Base-by-base conservation (phyloP, 495 filamentous ascomycete genomes). In the Xylaria grammica region DNA sequence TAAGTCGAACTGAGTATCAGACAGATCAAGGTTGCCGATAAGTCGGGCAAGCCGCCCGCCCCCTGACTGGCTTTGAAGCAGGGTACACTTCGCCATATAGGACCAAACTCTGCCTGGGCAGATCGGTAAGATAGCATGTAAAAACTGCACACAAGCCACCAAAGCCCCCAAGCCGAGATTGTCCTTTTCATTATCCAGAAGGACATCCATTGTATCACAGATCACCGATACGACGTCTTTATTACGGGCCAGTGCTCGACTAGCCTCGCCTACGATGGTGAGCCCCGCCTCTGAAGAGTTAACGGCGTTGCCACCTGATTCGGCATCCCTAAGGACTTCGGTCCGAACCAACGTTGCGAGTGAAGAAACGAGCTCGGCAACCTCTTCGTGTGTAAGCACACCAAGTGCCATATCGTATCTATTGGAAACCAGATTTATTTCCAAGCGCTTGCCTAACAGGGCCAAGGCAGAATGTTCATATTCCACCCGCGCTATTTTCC, bases 91-190 rank as follows among this genome's bases (percentile, higher is more conserved):
- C 5, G 89, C 84, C 70, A 99, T 85, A 70, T 94, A 92, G 4
- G 93, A 90, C 94, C 94, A 99, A 2, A 97, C 87, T 62, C 94
- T 80, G 48, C 87, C 88, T 4, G 94, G 94, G 27, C 89, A 79
- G n/a, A 96, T 77, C 6, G 82, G 78, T 4, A 92, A 72, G 10
- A 95, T 76, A 20, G 86, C 86, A 62, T 89, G 82, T 15, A 94
- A 82, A 65, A 98, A 97, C 44, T 91, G 89, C 38, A 92, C 68
- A 67, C 92, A 97, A 36, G 87, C 86, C 34, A 90, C 82, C 26
- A 94, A 80, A 34, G 91, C 80, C 7, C 88, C 82, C 20, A 91
- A 78, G 29, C 83, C 85, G 6, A 79, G 65, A 13, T 82, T 81
- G 24, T 84, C 83, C 30, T 75, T 68, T 1, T 77, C 72, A 29